Percentiles rank a stretch among this genome's conserved stretches.
Evolutionary conservation across 345 rosid genomes (phyloP).

Genomic region (Eucalyptus erythrocorys): DNA sequence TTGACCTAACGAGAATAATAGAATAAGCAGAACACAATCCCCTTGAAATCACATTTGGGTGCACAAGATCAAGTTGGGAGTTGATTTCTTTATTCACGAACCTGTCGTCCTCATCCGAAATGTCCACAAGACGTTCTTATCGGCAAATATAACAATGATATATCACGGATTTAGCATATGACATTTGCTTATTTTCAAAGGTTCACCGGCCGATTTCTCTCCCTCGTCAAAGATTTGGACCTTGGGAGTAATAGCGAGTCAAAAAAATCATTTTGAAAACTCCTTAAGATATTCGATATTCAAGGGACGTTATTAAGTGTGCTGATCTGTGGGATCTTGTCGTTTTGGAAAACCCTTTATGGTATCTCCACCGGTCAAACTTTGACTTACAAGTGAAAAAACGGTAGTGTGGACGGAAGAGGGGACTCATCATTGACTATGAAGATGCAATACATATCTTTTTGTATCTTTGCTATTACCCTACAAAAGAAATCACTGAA

Average conservation of each 20-base stretch:
- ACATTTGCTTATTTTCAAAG: not conserved
- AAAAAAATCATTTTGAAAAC: not conserved
- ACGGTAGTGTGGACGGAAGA: not conserved
- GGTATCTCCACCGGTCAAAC: not conserved
- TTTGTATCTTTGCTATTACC: not conserved
- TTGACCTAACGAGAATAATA: not conserved
- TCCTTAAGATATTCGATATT: too few species aligned
- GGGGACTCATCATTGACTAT: not conserved
- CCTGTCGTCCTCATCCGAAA: not conserved
- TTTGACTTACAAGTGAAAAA: not conserved
- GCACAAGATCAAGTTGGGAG: too few species aligned
- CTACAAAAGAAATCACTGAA: not conserved
- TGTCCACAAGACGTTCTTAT: not conserved
- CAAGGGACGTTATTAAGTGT: too few species aligned
- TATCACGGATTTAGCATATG: not conserved
- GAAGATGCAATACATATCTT: not conserved
- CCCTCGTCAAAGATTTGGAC: not conserved
- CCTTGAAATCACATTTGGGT: too few species aligned
- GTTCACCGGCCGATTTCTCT: too few species aligned
- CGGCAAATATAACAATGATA: not conserved
- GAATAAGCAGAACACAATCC: not conserved
- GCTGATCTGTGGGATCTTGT: too few species aligned
- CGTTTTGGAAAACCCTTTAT: too few species aligned
- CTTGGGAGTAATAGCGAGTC: not conserved
- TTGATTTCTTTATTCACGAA: too few species aligned